Evolutionary conservation across 306 rosid genomes (phyloP).

Genomic region (Quercus parvula): DNA sequence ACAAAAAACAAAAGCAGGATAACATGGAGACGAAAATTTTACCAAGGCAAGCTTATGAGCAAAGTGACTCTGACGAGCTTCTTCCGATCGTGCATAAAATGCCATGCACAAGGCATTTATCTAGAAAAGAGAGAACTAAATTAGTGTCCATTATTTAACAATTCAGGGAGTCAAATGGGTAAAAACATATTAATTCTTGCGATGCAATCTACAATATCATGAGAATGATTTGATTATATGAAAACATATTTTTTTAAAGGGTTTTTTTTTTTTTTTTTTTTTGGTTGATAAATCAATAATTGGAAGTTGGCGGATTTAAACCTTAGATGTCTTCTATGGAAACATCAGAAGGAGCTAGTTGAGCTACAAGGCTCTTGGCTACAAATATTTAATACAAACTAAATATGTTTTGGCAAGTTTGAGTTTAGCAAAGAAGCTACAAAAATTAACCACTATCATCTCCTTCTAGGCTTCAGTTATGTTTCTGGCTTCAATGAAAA

Average conservation of each 20-base stretch:
- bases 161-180: neutral
- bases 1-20: neutral
- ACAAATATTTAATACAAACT: neutral
- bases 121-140: slow-evolving; percentile 43
- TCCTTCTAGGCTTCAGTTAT: slow-evolving; percentile 8
- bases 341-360: too few species aligned
- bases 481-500: slow-evolving; percentile 4
- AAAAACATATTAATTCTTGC: neutral
- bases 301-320: too few species aligned
- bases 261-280: too few species aligned
- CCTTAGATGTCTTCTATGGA: too few species aligned
- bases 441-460: slow-evolving; percentile 10
- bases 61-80: slow-evolving; percentile 86
- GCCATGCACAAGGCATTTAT: slow-evolving; percentile 93
- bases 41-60: slow-evolving; percentile 90
- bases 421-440: slow-evolving; percentile 5
- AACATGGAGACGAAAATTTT: slow-evolving; percentile 2
- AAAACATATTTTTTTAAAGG: neutral
- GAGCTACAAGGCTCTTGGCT: too few species aligned
- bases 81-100: slow-evolving; percentile 93
- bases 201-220: neutral
- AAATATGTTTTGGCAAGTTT: slow-evolving; percentile 11
- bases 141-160: slow-evolving; percentile 16
- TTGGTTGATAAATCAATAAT: too few species aligned
- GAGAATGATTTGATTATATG: neutral